Base-by-base conservation (phyloP, 306 rosid species). In the Begonia fuchsioides region DNA sequence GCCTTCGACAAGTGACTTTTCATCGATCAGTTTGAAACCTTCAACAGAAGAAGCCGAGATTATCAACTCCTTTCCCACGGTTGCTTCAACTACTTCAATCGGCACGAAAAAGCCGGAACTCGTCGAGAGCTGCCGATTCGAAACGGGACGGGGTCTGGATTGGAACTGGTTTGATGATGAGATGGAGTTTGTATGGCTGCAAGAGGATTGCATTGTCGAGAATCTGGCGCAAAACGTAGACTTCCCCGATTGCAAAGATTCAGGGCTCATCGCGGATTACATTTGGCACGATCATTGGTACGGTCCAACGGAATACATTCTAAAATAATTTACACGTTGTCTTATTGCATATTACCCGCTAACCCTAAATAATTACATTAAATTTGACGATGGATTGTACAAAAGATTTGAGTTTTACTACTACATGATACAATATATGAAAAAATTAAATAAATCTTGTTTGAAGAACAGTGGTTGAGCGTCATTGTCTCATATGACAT, bases 131-230 rank as follows among this genome's bases (percentile, higher is more conserved):
- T n/a, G 53, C 81, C 54, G 65, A 58, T 43, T 78, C 53, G 87
- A 77, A 58, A 12, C 71, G 15, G 94, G 74, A 56, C 64, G 53
- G 39, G 81, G 75, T 15, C 57, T 70, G 26, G 65, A 68, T 51
- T 75, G 66, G 32, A 66, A 67, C 12, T 44, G 69, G 43, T 67
- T 73, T 69, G 87, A 82, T 1, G 82, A 84, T 17, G 93, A 76
- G 60, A 57, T 81, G 56, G 85, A 68, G 38, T 50, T 71, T 38
- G 57, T 46, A 62, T 76, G 70, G 78, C 56, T 64, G 46, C 75
- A 65, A 64, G 77, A 72, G 38, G 93, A 76, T 44, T 58, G 54
- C 61, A 61, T 63, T 39, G 75, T 68, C 12, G 70, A 67, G 75
- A 62, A 73, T 67, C 74, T 66, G 1, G 85, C 78, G 45, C 56